A percentile compares a stretch with the other conserved stretches of the same genome.
Conservation (phyloP, 1,284 basidiomycete genomes). For the Wallemia mellicola region DNA sequence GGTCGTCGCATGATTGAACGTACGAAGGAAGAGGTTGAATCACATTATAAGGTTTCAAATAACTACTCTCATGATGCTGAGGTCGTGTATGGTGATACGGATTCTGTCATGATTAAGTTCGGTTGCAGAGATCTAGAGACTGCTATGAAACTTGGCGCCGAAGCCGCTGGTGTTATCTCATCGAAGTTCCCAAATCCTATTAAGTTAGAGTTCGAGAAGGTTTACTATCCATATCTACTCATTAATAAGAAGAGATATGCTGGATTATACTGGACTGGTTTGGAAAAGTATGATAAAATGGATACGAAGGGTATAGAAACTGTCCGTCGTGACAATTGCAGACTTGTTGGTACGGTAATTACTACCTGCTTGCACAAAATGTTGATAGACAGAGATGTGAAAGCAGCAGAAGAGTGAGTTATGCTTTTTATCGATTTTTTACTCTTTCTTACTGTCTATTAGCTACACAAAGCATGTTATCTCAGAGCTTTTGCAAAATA, state of each 20-base stretch:
- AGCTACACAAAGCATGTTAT: slow-evolving; percentile 81
- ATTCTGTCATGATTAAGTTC: slow-evolving; percentile 91
- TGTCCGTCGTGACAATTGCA: slow-evolving; percentile 81
- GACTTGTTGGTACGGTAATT: slow-evolving; percentile 78
- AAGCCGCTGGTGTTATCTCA: slow-evolving; percentile 82
- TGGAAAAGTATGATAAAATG: slow-evolving; percentile 92
- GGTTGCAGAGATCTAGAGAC: slow-evolving; percentile 52
- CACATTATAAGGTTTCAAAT: slow-evolving; percentile 53
- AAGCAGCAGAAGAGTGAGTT: slow-evolving; percentile 57
- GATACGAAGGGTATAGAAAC: slow-evolving; percentile 98
- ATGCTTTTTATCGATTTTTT: slow-evolving; percentile 1
- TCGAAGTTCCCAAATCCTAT: slow-evolving; percentile 72
- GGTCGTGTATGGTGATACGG: slow-evolving; percentile 88
- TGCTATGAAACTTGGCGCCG: slow-evolving; percentile 72
- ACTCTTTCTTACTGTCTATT: slow-evolving; percentile 2
- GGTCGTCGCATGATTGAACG: slow-evolving; percentile 92
- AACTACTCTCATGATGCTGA: slow-evolving; percentile 58
- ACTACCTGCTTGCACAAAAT: slow-evolving; percentile 88
- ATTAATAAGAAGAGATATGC: slow-evolving; percentile 96
- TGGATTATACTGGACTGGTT: slow-evolving; percentile 75
- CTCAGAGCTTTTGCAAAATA: slow-evolving; percentile 74
- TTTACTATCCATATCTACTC: slow-evolving; percentile 82
- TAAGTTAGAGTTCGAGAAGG: slow-evolving; percentile 93
- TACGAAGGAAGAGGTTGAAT: slow-evolving; percentile 76
- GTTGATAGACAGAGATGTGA: slow-evolving; percentile 74